Evolutionary conservation across 768 basidiomycete genomes (phyloP).

Genomic region (Tricholoma furcatifolium): DNA sequence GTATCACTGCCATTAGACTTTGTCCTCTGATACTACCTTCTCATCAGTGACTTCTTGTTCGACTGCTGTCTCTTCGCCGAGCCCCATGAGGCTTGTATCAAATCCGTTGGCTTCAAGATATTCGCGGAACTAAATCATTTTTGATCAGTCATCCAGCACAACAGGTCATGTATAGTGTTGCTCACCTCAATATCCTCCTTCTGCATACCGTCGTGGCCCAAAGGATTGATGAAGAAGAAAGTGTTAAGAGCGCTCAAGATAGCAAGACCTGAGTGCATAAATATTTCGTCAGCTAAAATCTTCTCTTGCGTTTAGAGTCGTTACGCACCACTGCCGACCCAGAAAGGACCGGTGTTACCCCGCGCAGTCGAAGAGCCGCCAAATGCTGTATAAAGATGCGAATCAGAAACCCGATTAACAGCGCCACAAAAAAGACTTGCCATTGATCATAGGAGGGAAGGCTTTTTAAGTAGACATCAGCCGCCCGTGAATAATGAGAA

Average conservation of each 20-base stretch:
- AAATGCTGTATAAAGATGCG: constrained; percentile 47
- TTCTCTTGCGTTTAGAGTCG: background rate
- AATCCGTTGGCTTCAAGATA: constrained; percentile 81
- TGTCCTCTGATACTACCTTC: constrained; percentile 18
- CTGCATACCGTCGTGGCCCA: constrained; percentile 75
- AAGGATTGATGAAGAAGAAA: constrained; percentile 70
- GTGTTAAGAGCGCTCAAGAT: constrained; percentile 74
- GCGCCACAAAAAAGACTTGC: constrained; percentile 28
- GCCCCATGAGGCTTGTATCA: constrained; percentile 75
- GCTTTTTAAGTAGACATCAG: constrained; percentile 32
- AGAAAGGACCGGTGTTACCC: constrained; percentile 86
- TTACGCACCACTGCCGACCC: constrained; percentile 69
- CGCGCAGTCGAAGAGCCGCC: constrained; percentile 48
- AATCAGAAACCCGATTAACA: constrained; percentile 5
- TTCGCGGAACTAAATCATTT: constrained; percentile 62
- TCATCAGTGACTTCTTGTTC: constrained; percentile 21
- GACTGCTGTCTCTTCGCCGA: constrained; percentile 25
- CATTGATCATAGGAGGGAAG: constrained; percentile 65
- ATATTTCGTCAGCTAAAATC: constrained; percentile 4
- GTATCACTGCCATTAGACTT: background rate
- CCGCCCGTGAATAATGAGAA: background rate
- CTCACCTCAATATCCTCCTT: constrained; percentile 68
- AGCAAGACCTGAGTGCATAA: constrained; percentile 51
- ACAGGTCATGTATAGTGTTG: background rate
- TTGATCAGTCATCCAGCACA: background rate